Conservation (phyloP, 169 alveolate species). For the Eimeria praecox region DNA sequence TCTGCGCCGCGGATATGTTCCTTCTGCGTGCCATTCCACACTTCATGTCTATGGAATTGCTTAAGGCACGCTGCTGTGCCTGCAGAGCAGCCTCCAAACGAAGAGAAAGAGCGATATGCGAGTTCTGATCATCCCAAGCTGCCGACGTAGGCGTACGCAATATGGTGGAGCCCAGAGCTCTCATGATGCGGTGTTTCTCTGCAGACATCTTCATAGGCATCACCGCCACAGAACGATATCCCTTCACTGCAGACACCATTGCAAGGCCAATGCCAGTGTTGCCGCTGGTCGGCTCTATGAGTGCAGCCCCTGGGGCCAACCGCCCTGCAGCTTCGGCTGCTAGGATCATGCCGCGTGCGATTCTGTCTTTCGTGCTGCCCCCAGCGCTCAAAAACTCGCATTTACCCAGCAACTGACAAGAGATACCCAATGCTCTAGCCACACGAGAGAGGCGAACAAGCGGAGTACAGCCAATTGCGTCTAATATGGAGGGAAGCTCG, state of each 20-base stretch:
- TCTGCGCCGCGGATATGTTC: background rate
- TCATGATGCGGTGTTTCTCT: slow-evolving; percentile 92
- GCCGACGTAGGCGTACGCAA: slow-evolving; percentile 95
- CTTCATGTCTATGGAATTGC: no score
- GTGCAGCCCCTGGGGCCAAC: slow-evolving; percentile 90
- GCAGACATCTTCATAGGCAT: slow-evolving; percentile 95
- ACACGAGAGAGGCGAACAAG: slow-evolving; percentile 92
- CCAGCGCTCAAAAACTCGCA: slow-evolving; percentile 94
- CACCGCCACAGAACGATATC: slow-evolving; percentile 91
- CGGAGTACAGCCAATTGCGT: slow-evolving; percentile 92
- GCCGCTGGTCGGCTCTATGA: slow-evolving; percentile 97
- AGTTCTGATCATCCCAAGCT: slow-evolving; percentile 92
- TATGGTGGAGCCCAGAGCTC: slow-evolving; percentile 95
- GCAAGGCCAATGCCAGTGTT: slow-evolving; percentile 97
- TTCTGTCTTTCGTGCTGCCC: slow-evolving; percentile 90
- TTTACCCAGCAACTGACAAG: slow-evolving; percentile 92
- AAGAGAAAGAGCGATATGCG: slow-evolving; percentile 92
- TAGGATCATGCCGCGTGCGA: slow-evolving; percentile 94
- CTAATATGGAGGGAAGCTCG: slow-evolving; percentile 79
- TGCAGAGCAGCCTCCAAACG: slow-evolving; percentile 87
- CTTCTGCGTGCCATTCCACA: background rate
- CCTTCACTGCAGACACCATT: slow-evolving; percentile 94
- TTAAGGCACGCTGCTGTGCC: slow-evolving; percentile 82
- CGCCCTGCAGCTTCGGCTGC: slow-evolving; percentile 94
- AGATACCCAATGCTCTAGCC: slow-evolving; percentile 87